A percentile compares a stretch with the other conserved stretches of the same genome.
These are phyloP conservation scores for Tetrapyrgos nigripes DNA, from an alignment of 1,284 basidiomycete genomes.

Conservation along the genomic window DNA sequence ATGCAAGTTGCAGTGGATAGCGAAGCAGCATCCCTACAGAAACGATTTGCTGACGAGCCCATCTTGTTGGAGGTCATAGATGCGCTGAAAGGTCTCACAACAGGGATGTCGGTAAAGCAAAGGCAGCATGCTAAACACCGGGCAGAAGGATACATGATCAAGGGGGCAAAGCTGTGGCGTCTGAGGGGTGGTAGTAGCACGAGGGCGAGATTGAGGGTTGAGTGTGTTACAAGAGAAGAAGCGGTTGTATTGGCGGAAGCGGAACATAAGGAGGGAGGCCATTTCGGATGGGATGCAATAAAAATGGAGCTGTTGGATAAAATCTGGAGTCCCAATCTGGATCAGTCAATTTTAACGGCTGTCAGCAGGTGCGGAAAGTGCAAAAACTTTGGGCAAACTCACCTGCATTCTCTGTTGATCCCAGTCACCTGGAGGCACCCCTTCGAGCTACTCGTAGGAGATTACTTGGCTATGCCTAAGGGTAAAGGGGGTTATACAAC, in stretches of 20 bases:
- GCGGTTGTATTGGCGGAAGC: conserved; percentile 15
- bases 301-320: conserved; percentile 31
- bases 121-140: no score
- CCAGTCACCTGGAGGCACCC: conserved; percentile 41
- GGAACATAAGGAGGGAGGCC: conserved; percentile 30
- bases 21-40: conserved; percentile 16
- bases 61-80: no score
- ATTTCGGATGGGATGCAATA: conserved; percentile 35
- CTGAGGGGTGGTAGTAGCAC: no score
- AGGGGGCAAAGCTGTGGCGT: no score
- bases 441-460: conserved; percentile 39
- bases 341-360: conserved; percentile 32
- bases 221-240: conserved; percentile 19
- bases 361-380: conserved; percentile 36
- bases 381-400: no score
- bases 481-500: no score
- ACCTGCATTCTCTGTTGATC: conserved; percentile 36
- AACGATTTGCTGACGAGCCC: no score
- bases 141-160: no score
- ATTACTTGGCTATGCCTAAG: no score
- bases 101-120: no score
- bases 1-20: neutral
- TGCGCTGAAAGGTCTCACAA: no score
- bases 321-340: conserved; percentile 34
- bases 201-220: conserved; percentile 17